Base-by-base conservation (phyloP, 2,329 filamentous ascomycete genomes). In the Hypoxylon sp. region DNA sequence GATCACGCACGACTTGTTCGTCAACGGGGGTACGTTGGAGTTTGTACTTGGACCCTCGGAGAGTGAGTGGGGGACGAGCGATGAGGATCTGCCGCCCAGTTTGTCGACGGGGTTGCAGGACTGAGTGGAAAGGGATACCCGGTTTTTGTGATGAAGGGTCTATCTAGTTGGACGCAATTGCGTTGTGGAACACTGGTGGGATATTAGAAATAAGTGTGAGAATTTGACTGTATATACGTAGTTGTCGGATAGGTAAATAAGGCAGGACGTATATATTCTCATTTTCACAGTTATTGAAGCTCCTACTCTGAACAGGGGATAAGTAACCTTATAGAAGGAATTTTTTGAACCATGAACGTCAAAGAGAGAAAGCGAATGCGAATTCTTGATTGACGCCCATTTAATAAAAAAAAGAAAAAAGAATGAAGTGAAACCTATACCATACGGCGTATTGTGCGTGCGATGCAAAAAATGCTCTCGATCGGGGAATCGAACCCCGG, bases 1-100 rank as follows among this genome's bases (percentile, higher is more conserved):
- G 88, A 83, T 91, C 56, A 82, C 80, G 43, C 89, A 91, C 77
- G 83, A 83, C 23, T 89, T 91, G 70, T 91, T 90, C 70, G 41
- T 82, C 0, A 79, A 85, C 0, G 89, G 89, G 0, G 88, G 88
- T 0, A 76, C 84, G 34, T 74, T 91, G 68, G 88, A 91, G 72
- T 77, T 90, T 50, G 81, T 78, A 4, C 77, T 91, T 3, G 88
- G 88, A 0, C 77, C 78, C 29, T 84, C 89, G 73, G 86, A 86
- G 73, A 73, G 68, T 2, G 63, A 61, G 0, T 91, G 89, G 89
- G 89, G 89, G 2, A 89, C 85, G 0, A 70, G 68, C n/a, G 71
- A 81, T 5, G 80, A 81, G 64, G 88, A 90, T 76, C 73, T 89
- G 21, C 89, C 89, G 50, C 88, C 88, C 1, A 90, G 86, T 48